A percentile compares a stretch with the other conserved stretches of the same genome.
phyloP scores from a whole-genome alignment of 2,329 filamentous ascomycete species.

The Colletotrichum sp. region DNA sequence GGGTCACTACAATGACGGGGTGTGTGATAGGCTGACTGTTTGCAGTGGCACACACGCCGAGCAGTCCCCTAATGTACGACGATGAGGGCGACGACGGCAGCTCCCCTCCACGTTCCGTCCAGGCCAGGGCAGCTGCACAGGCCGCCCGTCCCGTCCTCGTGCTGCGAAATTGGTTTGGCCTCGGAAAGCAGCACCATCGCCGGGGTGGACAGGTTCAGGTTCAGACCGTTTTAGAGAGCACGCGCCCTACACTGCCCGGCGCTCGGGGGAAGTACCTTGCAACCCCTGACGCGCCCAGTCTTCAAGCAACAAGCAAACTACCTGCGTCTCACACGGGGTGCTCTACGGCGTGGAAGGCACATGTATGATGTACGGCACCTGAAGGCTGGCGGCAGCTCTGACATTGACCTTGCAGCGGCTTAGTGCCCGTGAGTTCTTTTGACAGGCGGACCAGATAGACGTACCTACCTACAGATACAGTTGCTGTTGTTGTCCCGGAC shows the following conservation, averaged over 20 bases:
- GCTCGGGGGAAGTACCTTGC: slow-evolving; percentile 9
- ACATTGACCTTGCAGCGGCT: neutral
- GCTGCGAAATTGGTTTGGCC: neutral
- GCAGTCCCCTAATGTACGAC: neutral
- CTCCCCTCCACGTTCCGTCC: neutral
- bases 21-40: neutral
- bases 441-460: neutral
- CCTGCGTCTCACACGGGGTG: neutral
- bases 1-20: neutral
- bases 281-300: slow-evolving; percentile 9
- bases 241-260: neutral
- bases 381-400: neutral
- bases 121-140: neutral
- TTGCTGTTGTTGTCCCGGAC: neutral
- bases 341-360: neutral
- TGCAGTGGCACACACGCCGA: neutral
- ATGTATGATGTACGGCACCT: neutral
- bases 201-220: neutral
- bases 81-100: neutral
- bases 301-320: slow-evolving; percentile 2
- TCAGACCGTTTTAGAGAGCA: neutral
- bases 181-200: neutral
- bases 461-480: neutral
- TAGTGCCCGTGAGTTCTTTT: neutral
- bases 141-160: neutral